These are phyloP conservation scores for Phoma sp. DNA, from an alignment of 2,329 filamentous ascomycete genomes.

Conservation along the genomic window DNA sequence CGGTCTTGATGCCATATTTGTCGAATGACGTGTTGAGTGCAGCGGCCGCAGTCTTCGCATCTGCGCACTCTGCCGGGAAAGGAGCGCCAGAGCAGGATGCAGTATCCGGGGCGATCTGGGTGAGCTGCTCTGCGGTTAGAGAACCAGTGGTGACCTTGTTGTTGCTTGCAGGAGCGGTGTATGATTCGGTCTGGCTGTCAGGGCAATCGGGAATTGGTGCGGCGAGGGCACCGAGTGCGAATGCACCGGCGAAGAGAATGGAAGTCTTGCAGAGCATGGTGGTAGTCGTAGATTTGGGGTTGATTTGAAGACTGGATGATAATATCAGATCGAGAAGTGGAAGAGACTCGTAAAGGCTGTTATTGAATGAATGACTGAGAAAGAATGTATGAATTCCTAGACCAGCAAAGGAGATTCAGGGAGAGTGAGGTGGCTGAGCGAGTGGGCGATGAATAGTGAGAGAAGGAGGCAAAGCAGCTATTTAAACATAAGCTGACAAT, in stretches of 20 bases:
- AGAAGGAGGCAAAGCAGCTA: slow-evolving; percentile 10
- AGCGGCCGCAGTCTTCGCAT: slow-evolving; percentile 65
- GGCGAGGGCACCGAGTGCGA: slow-evolving; percentile 50
- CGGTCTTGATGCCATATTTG: slow-evolving; percentile 62
- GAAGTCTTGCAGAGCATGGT: slow-evolving; percentile 38
- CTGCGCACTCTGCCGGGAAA: slow-evolving; percentile 64
- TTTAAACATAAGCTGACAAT: slow-evolving; percentile 10
- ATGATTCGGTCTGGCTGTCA: neutral
- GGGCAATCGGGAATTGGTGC: slow-evolving; percentile 24
- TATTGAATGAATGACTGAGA: slow-evolving; percentile 14
- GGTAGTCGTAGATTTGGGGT: slow-evolving; percentile 1
- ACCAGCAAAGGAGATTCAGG: slow-evolving; percentile 21
- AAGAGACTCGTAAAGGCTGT: slow-evolving; percentile 1
- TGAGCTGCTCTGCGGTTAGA: slow-evolving; percentile 49
- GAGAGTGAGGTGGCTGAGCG: slow-evolving; percentile 12
- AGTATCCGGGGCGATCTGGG: slow-evolving; percentile 65
- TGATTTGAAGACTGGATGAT: neutral
- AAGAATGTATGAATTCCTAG: slow-evolving; percentile 11
- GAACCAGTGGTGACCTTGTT: slow-evolving; percentile 7
- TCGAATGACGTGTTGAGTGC: slow-evolving; percentile 64
- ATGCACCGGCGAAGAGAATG: slow-evolving; percentile 31
- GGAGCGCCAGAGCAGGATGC: slow-evolving; percentile 58
- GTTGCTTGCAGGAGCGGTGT: slow-evolving; percentile 7
- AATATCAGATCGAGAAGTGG: neutral
- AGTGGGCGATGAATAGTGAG: neutral